phyloP scores from a whole-genome alignment of 176 grass and related monocot genomes.

The Microstegium vimineum region DNA sequence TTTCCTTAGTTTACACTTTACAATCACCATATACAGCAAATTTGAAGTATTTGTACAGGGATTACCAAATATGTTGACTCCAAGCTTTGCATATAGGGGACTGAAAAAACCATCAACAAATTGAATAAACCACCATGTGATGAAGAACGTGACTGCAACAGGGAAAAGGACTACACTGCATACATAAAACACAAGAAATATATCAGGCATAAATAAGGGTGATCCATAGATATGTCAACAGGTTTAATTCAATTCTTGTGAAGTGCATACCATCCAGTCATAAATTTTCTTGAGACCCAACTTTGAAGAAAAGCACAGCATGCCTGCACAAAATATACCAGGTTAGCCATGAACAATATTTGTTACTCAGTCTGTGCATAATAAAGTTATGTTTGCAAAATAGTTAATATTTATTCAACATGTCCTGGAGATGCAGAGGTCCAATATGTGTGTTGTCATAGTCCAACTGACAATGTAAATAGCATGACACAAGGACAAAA shows the following conservation, averaged over 20 bases:
- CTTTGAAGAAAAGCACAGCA: conserved; percentile 98
- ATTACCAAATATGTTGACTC: conserved; percentile 92
- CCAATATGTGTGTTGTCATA: not conserved
- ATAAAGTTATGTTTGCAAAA: not conserved
- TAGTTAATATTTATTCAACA: not conserved
- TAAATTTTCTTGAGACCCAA: conserved; percentile 99
- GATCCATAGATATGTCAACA: conserved; percentile 5
- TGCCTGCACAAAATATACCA: conserved; percentile 55
- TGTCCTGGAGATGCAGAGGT: not conserved
- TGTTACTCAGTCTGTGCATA: not conserved
- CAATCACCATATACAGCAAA: not conserved
- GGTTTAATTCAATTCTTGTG: conserved; percentile 8
- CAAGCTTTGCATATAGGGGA: conserved; percentile 87
- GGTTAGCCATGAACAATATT: conserved; percentile 3
- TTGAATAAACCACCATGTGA: conserved; percentile 99
- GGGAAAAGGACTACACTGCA: conserved; percentile 97
- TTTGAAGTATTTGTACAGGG: not conserved
- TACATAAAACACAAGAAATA: not conserved
- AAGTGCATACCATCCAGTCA: conserved; percentile 91
- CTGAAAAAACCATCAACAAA: conserved; percentile 99
- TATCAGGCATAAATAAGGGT: not conserved
- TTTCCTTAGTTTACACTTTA: conserved; percentile 9
- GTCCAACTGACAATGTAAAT: not conserved
- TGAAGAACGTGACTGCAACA: conserved; percentile 96
- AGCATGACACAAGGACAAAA: not conserved